phyloP scores from a whole-genome alignment of 352 stramenopile genomes.

The Blastocystis sp. region DNA sequence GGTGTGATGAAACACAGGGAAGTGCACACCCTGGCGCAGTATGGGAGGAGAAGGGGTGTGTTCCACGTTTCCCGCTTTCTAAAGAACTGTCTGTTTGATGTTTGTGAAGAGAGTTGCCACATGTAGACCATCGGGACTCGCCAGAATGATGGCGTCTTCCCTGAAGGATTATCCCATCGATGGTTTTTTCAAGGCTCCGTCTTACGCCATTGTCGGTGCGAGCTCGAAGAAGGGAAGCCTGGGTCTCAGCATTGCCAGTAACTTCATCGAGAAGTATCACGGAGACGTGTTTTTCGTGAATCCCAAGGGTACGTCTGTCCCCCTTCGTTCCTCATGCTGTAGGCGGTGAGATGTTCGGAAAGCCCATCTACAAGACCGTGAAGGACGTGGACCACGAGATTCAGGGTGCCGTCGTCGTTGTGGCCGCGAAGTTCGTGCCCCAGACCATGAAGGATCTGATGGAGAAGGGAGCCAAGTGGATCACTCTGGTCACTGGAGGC shows the following conservation, averaged over 20 bases:
- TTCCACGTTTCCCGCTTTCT: conserved; percentile 38
- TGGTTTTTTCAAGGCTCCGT: conserved; percentile 49
- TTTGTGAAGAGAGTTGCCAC: conserved; percentile 55
- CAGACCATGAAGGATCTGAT: conserved; percentile 41
- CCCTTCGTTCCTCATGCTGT: background rate
- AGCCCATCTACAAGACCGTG: conserved; percentile 14
- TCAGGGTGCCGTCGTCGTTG: conserved; percentile 26
- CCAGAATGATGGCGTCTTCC: conserved; percentile 2
- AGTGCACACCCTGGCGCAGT: too few species aligned
- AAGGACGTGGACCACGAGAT: conserved; percentile 29
- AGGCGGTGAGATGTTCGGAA: conserved; percentile 53
- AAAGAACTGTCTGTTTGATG: conserved; percentile 19
- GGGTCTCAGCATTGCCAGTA: conserved; percentile 25
- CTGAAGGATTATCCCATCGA: conserved; percentile 49
- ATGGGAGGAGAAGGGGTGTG: too few species aligned
- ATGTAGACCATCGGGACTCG: background rate
- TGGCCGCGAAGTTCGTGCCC: conserved; percentile 47
- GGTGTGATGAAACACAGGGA: too few species aligned
- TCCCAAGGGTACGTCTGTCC: conserved; percentile 21
- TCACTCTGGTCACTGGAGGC: conserved; percentile 46
- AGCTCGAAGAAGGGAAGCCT: conserved; percentile 31
- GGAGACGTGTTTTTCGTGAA: conserved; percentile 56
- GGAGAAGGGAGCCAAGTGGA: conserved; percentile 54
- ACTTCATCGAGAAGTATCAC: conserved; percentile 39
- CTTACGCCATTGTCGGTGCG: conserved; percentile 55